Percentiles rank a stretch among this genome's conserved stretches.
Evolutionary conservation across 208 protist genomes (phyloP).

Genomic region (Herpetomonas muscarum): DNA sequence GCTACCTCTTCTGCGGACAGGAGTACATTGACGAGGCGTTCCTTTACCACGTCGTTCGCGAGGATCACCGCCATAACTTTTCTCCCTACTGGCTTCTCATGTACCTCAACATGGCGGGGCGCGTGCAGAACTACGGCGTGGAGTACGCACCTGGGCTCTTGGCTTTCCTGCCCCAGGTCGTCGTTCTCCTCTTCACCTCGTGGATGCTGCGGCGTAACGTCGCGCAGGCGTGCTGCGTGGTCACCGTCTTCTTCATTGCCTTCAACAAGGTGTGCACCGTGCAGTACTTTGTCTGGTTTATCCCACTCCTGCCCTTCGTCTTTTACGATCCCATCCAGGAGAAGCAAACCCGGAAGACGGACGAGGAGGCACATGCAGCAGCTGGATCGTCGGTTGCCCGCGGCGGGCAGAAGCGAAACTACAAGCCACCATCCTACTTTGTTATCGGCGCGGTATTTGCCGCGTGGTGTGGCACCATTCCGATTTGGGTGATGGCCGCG

Average conservation of each 20-base stretch:
- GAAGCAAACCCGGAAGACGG: neutral
- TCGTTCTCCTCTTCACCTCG: slow-evolving; percentile 63
- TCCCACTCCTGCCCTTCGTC: slow-evolving; percentile 79
- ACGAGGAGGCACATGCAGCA: neutral
- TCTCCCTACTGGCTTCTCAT: slow-evolving; percentile 90
- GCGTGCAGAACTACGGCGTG: slow-evolving; percentile 34
- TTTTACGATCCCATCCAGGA: slow-evolving; percentile 38
- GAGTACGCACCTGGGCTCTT: slow-evolving; percentile 61
- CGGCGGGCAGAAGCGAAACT: neutral
- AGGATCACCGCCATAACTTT: slow-evolving; percentile 92
- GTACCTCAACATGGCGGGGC: slow-evolving; percentile 75
- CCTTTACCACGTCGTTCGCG: slow-evolving; percentile 75
- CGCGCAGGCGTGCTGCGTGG: slow-evolving; percentile 71
- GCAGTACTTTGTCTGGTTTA: slow-evolving; percentile 95
- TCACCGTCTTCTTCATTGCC: slow-evolving; percentile 89
- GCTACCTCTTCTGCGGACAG: slow-evolving; percentile 65
- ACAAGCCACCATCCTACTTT: slow-evolving; percentile 12
- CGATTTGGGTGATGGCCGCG: slow-evolving; percentile 73
- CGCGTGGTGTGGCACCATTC: slow-evolving; percentile 64
- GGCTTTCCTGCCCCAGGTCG: slow-evolving; percentile 83
- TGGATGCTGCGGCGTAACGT: slow-evolving; percentile 73
- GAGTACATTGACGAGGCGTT: slow-evolving; percentile 77
- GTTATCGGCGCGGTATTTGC: slow-evolving; percentile 22
- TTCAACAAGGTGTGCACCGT: slow-evolving; percentile 95
- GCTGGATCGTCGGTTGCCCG: slow-evolving; percentile 1